Base-by-base conservation (phyloP, 1,139 yeast species). In the Yamadazyma siamensis region DNA sequence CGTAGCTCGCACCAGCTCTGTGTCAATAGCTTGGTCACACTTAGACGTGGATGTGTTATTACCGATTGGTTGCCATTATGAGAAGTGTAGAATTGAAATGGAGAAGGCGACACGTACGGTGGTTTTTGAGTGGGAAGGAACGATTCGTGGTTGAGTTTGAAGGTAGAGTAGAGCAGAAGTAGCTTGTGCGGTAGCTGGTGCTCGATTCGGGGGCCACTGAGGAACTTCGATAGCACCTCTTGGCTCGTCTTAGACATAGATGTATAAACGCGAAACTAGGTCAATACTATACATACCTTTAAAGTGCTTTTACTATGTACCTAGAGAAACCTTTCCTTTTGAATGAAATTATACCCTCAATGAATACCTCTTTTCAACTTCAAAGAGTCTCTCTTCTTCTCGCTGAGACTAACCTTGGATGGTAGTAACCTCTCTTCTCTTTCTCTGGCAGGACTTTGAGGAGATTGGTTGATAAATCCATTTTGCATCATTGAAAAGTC, bases 1-100 rank as follows among this genome's bases (percentile, higher is more conserved):
- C 70, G 46, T 34, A 75, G 47, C 42, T 75, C 80, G 52, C 81
- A 75, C 80, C 80, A 75, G 19, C 60, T 54, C 25, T 58, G 51
- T 0, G 75, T 63, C 8, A 73, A 49, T 12, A 75, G 43, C 33
- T 61, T 65, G 0, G 79, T 72, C 6, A 74, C 78, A 6, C 71
- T 61, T 24, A 69, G 41, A 26, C 75, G 45, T 8, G 72, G 72
- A 22, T 38, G 41, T 1, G 36, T 17, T 2, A 56, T 27, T 28
- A 53, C 53, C n/a, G 61, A 52, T 9, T 12, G n/a, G 27, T 59
- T 56, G 3, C 35, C 40, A 37, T 62, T 63, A 20, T 36, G 23
- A 1, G 36, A 40, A 2, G 58, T 49, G 33, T 50, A 53, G 35
- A 46, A 61, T 27, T 48, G 39, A 31, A 46, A 62, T 4, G 69